Evolutionary conservation across 805 yeast genomes (phyloP).

Genomic region (Zygoascus bituminiphila): DNA sequence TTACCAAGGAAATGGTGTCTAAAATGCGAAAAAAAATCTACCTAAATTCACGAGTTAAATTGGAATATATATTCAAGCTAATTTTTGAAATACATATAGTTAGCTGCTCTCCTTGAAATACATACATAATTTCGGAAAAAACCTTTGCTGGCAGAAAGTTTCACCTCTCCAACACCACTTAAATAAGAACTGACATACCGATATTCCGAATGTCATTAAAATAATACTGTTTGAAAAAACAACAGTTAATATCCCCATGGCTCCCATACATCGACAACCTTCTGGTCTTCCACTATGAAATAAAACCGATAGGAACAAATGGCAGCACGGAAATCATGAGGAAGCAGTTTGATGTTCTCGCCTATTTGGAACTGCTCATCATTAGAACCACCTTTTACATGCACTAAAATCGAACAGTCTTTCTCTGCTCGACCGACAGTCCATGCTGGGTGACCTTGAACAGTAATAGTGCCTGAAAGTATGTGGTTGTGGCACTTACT

Average conservation of each 20-base stretch:
- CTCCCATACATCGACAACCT: constrained; percentile 56
- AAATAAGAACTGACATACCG: no score
- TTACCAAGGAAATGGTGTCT: constrained; percentile 1
- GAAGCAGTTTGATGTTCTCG: constrained; percentile 44
- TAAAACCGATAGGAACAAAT: constrained; percentile 51
- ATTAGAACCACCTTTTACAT: constrained; percentile 16
- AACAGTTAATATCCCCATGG: constrained; percentile 46
- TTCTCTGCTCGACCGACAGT: neutral
- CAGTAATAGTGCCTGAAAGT: constrained; percentile 26
- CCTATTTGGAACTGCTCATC: constrained; percentile 46
- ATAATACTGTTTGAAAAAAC: neutral
- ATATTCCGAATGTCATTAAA: neutral
- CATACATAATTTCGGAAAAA: no score
- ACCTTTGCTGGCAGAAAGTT: no score
- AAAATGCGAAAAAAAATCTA: no score
- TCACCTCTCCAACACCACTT: no score
- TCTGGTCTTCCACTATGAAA: constrained; percentile 41
- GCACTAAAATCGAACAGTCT: neutral
- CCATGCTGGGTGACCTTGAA: neutral
- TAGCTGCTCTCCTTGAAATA: no score
- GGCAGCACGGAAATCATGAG: constrained; percentile 67
- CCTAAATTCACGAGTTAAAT: no score
- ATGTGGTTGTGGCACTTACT: constrained; percentile 54
- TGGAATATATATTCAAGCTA: no score
- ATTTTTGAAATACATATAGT: no score